A percentile compares a stretch with the other conserved stretches of the same genome.
These are phyloP conservation scores for Dryadomyces quercivorus DNA, from an alignment of 2,329 filamentous ascomycete species.

Conservation along the genomic window DNA sequence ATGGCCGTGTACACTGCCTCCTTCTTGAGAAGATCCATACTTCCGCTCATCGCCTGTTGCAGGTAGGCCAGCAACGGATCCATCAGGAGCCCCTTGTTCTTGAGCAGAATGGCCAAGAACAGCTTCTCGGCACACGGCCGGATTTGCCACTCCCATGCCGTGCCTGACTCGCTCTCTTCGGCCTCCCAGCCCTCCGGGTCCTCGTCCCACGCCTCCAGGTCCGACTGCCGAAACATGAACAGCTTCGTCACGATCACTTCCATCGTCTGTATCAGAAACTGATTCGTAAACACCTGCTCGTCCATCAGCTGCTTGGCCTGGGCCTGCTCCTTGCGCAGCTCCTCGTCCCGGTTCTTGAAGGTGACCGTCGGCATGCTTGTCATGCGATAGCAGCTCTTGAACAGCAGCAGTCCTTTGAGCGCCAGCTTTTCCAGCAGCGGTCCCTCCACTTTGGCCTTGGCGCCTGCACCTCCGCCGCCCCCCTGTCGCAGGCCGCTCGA, in stretches of 20 bases:
- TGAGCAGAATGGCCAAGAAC: slow-evolving; percentile 79
- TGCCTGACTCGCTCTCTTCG: slow-evolving; percentile 70
- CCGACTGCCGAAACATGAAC: slow-evolving; percentile 73
- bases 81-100: slow-evolving; percentile 74
- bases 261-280: slow-evolving; percentile 70
- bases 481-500: slow-evolving; percentile 42
- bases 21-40: slow-evolving; percentile 64
- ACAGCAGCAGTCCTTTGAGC: slow-evolving; percentile 68
- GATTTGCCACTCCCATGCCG: slow-evolving; percentile 85
- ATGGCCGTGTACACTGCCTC: slow-evolving; percentile 93
- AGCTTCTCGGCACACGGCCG: slow-evolving; percentile 88
- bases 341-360: slow-evolving; percentile 68
- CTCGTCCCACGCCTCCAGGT: slow-evolving; percentile 85
- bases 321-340: slow-evolving; percentile 65
- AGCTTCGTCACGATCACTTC: slow-evolving; percentile 77
- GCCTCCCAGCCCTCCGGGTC: slow-evolving; percentile 95
- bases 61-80: slow-evolving; percentile 76
- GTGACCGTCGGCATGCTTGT: slow-evolving; percentile 69
- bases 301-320: slow-evolving; percentile 59
- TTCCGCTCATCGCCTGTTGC: slow-evolving; percentile 55
- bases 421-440: slow-evolving; percentile 67
- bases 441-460: slow-evolving; percentile 40
- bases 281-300: slow-evolving; percentile 59
- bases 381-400: slow-evolving; percentile 76
- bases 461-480: slow-evolving; percentile 20